phyloP scores from a whole-genome alignment of 345 rosid genomes.

The Anastatica hierochuntica region DNA sequence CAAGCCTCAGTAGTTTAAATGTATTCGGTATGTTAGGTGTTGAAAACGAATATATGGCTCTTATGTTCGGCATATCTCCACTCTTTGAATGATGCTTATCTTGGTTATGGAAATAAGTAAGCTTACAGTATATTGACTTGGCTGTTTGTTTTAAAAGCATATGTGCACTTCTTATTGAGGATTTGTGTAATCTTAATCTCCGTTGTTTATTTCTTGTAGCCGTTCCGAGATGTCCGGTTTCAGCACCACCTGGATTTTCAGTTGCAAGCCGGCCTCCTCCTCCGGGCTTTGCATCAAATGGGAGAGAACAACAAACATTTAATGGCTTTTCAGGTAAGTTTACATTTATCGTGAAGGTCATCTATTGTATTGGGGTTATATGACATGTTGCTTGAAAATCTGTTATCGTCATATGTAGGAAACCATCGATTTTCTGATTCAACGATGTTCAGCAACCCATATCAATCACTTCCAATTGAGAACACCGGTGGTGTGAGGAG shows the following conservation, averaged over 20 bases:
- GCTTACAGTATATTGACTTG: not conserved
- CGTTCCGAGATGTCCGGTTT: slow-evolving; percentile 52
- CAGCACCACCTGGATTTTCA: slow-evolving; percentile 92
- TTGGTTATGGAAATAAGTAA: no score
- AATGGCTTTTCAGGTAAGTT: slow-evolving; percentile 46
- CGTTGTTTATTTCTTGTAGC: slow-evolving; percentile 17
- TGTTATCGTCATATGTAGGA: slow-evolving; percentile 30
- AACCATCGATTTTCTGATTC: slow-evolving; percentile 38
- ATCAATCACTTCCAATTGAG: slow-evolving; percentile 33
- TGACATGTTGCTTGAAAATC: not conserved
- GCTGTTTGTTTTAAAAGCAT: not conserved
- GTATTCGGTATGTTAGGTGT: not conserved
- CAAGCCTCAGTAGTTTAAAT: no score
- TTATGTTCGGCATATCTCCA: not conserved
- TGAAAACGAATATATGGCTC: not conserved
- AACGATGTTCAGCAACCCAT: slow-evolving; percentile 39
- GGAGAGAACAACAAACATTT: slow-evolving; percentile 45
- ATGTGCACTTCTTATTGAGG: not conserved
- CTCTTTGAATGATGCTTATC: not conserved
- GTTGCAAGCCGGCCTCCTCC: slow-evolving; percentile 75
- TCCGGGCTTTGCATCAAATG: slow-evolving; percentile 74
- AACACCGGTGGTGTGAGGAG: slow-evolving; percentile 41
- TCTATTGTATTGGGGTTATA: no score
- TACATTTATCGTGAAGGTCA: slow-evolving; percentile 11
- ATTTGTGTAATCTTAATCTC: not conserved